A percentile compares a stretch with the other conserved stretches of the same genome.
phyloP scores from a whole-genome alignment of 495 filamentous ascomycete genomes.

The Hypoxylon subgilvum region DNA sequence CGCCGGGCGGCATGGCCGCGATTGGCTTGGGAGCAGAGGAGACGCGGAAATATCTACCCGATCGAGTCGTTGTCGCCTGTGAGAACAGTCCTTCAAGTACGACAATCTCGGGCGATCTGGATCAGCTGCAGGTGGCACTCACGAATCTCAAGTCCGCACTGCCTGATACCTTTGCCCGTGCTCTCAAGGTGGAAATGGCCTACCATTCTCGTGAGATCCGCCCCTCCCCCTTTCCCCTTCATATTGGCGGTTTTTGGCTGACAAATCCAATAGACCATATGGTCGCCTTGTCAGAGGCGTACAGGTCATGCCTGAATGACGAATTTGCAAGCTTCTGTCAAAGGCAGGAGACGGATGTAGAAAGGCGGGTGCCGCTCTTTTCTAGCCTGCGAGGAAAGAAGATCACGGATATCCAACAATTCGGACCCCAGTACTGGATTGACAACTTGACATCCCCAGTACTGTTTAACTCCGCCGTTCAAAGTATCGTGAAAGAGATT shows the following conservation, averaged over 20 bases:
- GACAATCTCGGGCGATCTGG: conserved; percentile 44
- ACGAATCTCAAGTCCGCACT: background rate
- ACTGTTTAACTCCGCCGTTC: conserved; percentile 39
- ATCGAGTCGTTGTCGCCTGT: conserved; percentile 43
- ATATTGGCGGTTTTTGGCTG: background rate
- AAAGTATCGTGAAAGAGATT: background rate
- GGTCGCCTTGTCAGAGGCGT: background rate
- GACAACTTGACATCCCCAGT: conserved; percentile 36
- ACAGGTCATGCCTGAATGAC: background rate
- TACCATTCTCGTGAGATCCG: conserved; percentile 54
- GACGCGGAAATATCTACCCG: conserved; percentile 18
- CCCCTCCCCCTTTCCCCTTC: background rate
- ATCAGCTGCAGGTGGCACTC: conserved; percentile 1
- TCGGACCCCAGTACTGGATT: conserved; percentile 29
- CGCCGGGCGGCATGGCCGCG: conserved; percentile 46
- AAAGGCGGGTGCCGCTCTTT: conserved; percentile 14
- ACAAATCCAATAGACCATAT: conserved; percentile 28
- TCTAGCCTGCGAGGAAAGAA: conserved; percentile 25
- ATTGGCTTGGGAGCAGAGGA: conserved; percentile 36
- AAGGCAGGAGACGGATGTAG: background rate
- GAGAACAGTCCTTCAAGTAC: conserved; percentile 44
- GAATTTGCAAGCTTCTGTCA: background rate
- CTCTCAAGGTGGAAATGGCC: conserved; percentile 46
- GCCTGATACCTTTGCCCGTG: conserved; percentile 12
- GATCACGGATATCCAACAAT: background rate